A percentile compares a stretch with the other conserved stretches of the same genome.
phyloP scores from a whole-genome alignment of 495 filamentous ascomycete species.

The Darksidea phi region DNA sequence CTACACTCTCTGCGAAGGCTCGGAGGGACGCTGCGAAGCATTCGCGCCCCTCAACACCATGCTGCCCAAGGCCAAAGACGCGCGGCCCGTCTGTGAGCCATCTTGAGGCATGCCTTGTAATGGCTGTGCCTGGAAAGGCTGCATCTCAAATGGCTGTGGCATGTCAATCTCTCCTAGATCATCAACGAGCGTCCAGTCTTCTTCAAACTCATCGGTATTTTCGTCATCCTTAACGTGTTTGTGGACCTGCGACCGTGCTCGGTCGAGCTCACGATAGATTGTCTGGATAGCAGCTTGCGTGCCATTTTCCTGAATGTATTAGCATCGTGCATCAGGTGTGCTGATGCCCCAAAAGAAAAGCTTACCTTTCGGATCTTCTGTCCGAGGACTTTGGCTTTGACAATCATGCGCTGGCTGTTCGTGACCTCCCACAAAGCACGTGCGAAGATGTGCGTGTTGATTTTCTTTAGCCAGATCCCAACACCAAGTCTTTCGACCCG shows the following conservation, averaged over 20 bases:
- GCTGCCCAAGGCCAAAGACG: slow-evolving; percentile 26
- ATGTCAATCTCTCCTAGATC: slow-evolving; percentile 22
- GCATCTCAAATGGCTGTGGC: slow-evolving; percentile 8
- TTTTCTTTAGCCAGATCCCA: slow-evolving; percentile 82
- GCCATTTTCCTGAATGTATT: slow-evolving; percentile 69
- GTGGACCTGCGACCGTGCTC: slow-evolving; percentile 84
- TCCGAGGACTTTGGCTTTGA: slow-evolving; percentile 76
- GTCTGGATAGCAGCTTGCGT: slow-evolving; percentile 85
- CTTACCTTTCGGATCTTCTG: slow-evolving; percentile 82
- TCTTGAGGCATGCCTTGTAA: slow-evolving; percentile 15
- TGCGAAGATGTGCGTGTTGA: slow-evolving; percentile 78
- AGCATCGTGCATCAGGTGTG: slow-evolving; percentile 24
- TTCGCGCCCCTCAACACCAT: slow-evolving; percentile 32
- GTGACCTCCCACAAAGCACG: slow-evolving; percentile 90
- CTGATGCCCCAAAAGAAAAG: slow-evolving; percentile 1
- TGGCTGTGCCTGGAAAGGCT: not conserved
- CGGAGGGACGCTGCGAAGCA: slow-evolving; percentile 10
- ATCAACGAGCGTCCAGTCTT: slow-evolving; percentile 43
- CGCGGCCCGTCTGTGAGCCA: not conserved
- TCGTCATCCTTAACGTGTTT: slow-evolving; percentile 49
- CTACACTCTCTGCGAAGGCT: not conserved
- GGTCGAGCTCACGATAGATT: slow-evolving; percentile 94
- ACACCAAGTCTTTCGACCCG: slow-evolving; percentile 91
- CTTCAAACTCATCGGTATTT: slow-evolving; percentile 50
- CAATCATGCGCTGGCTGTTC: slow-evolving; percentile 82